Evolutionary conservation across 2,329 filamentous ascomycete species (phyloP).

Genomic region (Fusarium goolgardi): DNA sequence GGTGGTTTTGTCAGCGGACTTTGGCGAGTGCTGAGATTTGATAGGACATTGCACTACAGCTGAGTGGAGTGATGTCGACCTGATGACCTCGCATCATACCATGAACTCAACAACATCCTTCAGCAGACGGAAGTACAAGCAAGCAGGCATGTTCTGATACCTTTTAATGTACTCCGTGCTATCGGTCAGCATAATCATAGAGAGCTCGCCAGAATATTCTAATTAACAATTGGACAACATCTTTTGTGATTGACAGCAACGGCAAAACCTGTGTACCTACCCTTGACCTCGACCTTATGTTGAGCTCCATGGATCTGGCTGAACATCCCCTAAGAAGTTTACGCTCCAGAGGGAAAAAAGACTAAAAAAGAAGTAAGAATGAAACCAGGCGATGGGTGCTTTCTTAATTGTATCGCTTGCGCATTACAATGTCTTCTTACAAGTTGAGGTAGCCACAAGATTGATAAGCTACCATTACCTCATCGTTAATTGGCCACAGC

Average conservation of each 20-base stretch:
- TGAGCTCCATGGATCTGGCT: too few species aligned
- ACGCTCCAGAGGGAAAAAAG: background rate
- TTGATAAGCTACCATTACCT: constrained; percentile 33
- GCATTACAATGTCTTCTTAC: background rate
- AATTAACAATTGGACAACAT: background rate
- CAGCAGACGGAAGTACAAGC: background rate
- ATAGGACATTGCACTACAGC: constrained; percentile 3
- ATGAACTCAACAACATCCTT: background rate
- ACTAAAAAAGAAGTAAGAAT: background rate
- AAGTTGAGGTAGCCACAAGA: background rate
- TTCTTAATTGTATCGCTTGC: background rate
- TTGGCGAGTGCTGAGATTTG: constrained; percentile 6
- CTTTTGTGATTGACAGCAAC: background rate
- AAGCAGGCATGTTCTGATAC: background rate
- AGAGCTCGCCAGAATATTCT: background rate
- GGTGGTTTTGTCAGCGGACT: constrained; percentile 20
- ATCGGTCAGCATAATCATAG: background rate
- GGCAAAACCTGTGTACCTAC: background rate
- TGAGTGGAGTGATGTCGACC: constrained; percentile 14
- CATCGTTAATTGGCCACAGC: constrained; percentile 35
- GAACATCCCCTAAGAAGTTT: too few species aligned
- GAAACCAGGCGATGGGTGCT: background rate
- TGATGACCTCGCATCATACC: background rate
- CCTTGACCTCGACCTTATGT: background rate
- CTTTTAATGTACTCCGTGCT: rapidly evolving